phyloP scores from a whole-genome alignment of 495 filamentous ascomycete genomes.

The Chaetomium cochliodes region DNA sequence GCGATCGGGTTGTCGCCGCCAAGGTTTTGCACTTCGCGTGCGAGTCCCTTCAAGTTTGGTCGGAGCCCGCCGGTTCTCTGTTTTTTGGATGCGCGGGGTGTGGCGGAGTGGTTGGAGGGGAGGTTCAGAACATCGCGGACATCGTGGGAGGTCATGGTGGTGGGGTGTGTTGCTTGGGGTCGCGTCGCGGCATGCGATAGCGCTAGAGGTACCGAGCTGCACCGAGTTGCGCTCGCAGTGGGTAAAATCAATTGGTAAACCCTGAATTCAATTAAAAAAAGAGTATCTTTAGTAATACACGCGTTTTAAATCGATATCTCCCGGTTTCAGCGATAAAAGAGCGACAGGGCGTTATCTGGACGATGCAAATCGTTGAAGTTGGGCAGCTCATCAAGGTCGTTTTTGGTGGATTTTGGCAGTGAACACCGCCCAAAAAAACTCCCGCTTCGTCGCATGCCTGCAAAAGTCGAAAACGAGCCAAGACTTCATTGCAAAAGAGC shows the following conservation, averaged over 20 bases:
- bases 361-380: constrained; percentile 10
- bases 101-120: constrained; percentile 58
- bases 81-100: constrained; percentile 68
- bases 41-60: constrained; percentile 59
- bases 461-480: constrained; percentile 1
- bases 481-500: not conserved
- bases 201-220: not conserved
- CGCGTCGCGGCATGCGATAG: constrained; percentile 21
- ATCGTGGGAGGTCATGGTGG: constrained; percentile 72
- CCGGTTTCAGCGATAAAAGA: not conserved
- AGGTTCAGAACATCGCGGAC: constrained; percentile 88
- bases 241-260: not conserved
- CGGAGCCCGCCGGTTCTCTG: constrained; percentile 69
- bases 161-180: constrained; percentile 12
- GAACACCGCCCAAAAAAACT: constrained; percentile 22
- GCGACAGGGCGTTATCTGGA: not conserved
- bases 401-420: constrained; percentile 17
- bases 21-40: constrained; percentile 61
- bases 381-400: constrained; percentile 12
- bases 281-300: not conserved
- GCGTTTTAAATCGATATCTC: not conserved
- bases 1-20: constrained; percentile 50
- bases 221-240: not conserved
- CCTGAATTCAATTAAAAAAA: constrained; percentile 8
- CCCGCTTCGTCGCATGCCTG: not conserved